phyloP scores from a whole-genome alignment of 208 protist genomes.

The Vickermania ingenoplastis region DNA sequence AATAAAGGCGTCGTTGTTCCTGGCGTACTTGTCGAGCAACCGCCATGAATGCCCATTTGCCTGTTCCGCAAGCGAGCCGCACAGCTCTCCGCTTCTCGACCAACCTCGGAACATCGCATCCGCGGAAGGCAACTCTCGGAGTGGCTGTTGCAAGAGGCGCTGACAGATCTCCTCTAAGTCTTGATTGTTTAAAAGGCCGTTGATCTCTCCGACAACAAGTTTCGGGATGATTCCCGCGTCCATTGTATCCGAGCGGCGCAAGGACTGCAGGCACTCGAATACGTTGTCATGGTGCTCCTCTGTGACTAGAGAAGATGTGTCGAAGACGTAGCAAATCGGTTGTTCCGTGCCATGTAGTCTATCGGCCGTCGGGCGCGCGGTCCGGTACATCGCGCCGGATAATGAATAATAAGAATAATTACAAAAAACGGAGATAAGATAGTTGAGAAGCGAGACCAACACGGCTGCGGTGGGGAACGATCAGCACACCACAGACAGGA shows the following conservation, averaged over 20 bases:
- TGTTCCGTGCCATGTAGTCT: not conserved
- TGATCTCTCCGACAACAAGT: conserved; percentile 6
- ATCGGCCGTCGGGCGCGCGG: not conserved
- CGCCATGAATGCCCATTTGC: not conserved
- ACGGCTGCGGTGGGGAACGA: too few species aligned
- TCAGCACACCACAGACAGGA: not conserved
- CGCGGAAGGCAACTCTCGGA: not conserved
- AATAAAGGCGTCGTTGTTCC: conserved; percentile 8
- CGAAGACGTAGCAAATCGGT: not conserved
- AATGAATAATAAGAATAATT: conserved; percentile 2
- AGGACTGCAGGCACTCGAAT: not conserved
- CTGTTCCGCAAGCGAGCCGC: not conserved
- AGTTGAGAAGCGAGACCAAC: conserved; percentile 10
- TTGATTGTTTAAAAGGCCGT: not conserved
- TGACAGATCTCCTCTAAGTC: not conserved
- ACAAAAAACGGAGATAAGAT: conserved; percentile 9
- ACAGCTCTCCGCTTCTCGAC: not conserved
- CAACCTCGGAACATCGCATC: not conserved
- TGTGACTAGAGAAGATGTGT: conserved; percentile 5
- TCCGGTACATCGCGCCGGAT: not conserved
- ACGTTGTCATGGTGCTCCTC: not conserved
- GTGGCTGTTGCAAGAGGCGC: not conserved
- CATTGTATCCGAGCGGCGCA: not conserved
- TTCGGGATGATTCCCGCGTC: conserved; percentile 9
- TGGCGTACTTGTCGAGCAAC: conserved; percentile 3